Evolutionary conservation across 2,329 filamentous ascomycete genomes (phyloP).

Genomic region (Colletotrichum sp.): DNA sequence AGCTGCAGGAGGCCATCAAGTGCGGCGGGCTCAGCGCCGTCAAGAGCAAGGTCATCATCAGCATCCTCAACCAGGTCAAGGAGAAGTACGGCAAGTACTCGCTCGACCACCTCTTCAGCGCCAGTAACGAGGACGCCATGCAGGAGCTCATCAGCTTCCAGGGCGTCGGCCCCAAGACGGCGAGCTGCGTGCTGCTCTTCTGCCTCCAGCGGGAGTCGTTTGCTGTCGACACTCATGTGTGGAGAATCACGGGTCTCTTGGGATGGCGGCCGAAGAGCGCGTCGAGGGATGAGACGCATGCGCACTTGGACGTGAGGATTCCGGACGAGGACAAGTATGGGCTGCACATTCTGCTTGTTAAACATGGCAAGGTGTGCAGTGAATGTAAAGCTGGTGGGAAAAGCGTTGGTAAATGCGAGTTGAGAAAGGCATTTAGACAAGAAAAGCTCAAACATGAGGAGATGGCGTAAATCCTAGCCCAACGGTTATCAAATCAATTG

Average conservation of each 20-base stretch:
- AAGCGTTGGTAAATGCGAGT: constrained; percentile 41
- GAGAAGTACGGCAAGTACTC: constrained; percentile 45
- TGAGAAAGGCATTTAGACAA: constrained; percentile 43
- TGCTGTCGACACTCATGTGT: constrained; percentile 59
- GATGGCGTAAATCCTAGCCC: too few species aligned
- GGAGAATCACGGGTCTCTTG: constrained; percentile 52
- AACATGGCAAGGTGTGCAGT: constrained; percentile 49
- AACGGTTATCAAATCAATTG: too few species aligned
- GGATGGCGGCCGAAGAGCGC: constrained; percentile 51
- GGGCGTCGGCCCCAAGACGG: constrained; percentile 61
- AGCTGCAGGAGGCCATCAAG: constrained; percentile 66
- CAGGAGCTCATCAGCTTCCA: constrained; percentile 53
- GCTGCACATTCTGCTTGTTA: constrained; percentile 53
- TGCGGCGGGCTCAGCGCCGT: constrained; percentile 72
- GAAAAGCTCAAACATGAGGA: constrained; percentile 25
- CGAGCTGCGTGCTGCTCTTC: constrained; percentile 57
- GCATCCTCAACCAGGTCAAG: constrained; percentile 69
- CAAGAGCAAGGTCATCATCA: constrained; percentile 77
- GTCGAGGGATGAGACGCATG: constrained; percentile 50
- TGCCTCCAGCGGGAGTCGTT: constrained; percentile 53
- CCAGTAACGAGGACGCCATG: constrained; percentile 52
- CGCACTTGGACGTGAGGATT: constrained; percentile 53
- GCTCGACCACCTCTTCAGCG: constrained; percentile 52
- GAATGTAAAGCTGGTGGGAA: constrained; percentile 52
- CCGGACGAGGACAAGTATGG: constrained; percentile 55